Evolutionary conservation across 306 rosid species (phyloP).

Genomic region (Citrullus colocynthis): DNA sequence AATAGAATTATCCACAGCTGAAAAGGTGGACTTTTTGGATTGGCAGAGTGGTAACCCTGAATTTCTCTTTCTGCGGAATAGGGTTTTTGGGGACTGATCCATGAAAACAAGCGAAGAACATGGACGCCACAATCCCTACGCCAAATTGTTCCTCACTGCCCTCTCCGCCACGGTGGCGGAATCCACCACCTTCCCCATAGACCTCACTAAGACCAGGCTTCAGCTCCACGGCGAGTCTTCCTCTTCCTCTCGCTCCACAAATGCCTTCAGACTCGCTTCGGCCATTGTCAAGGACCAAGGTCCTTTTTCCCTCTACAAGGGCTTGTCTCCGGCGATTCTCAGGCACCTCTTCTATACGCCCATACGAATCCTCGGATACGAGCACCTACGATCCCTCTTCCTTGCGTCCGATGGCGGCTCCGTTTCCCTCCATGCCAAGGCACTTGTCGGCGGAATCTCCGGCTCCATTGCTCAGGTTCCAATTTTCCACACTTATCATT

Average conservation of each 20-base stretch:
- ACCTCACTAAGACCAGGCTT: constrained; percentile 73
- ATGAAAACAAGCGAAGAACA: constrained; percentile 17
- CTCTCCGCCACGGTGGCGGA: constrained; percentile 81
- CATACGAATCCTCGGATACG: constrained; percentile 63
- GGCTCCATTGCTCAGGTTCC: constrained; percentile 71
- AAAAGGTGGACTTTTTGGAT: no score
- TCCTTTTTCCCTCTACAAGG: constrained; percentile 56
- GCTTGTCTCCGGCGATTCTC: constrained; percentile 67
- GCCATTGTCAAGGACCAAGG: constrained; percentile 50
- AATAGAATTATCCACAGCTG: background rate
- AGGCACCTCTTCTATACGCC: constrained; percentile 79
- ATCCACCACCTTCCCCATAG: constrained; percentile 74
- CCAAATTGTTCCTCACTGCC: constrained; percentile 47
- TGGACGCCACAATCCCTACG: constrained; percentile 17
- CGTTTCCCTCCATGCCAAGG: constrained; percentile 39
- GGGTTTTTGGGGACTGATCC: background rate
- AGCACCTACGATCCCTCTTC: constrained; percentile 37
- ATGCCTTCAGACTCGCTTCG: constrained; percentile 44
- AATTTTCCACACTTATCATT: background rate
- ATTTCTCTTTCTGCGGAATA: background rate
- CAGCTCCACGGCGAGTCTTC: constrained; percentile 70
- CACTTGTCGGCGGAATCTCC: constrained; percentile 59
- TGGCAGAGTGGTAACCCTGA: background rate
- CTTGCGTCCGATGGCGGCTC: constrained; percentile 23
- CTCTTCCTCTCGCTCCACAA: constrained; percentile 30